Evolutionary conservation across 1,139 yeast species (phyloP).

Genomic region (Kluyveromyces marxianus): DNA sequence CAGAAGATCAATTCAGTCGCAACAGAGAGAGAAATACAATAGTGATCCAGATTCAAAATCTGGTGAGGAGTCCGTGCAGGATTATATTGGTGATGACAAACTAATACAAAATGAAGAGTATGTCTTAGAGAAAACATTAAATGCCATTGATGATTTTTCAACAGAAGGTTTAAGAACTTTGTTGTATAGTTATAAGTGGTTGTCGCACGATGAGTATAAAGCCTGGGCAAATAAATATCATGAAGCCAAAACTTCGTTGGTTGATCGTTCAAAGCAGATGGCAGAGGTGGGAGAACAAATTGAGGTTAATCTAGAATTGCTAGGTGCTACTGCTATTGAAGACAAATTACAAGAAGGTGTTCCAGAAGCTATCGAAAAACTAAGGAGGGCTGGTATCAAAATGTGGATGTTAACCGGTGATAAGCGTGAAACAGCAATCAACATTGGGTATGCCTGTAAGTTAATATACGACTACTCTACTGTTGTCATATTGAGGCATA

Average conservation of each 20-base stretch:
- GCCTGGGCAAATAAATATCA: slow-evolving; percentile 61
- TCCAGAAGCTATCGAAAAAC: slow-evolving; percentile 84
- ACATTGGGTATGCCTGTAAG: slow-evolving; percentile 91
- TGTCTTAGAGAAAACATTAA: slow-evolving; percentile 73
- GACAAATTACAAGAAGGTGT: slow-evolving; percentile 96
- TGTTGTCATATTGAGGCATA: slow-evolving; percentile 64
- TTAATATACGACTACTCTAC: slow-evolving; percentile 90
- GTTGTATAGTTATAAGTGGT: slow-evolving; percentile 71
- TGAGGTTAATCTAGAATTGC: slow-evolving; percentile 57
- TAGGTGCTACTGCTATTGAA: slow-evolving; percentile 96
- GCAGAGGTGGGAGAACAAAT: slow-evolving; percentile 67
- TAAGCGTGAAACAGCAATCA: slow-evolving; percentile 94
- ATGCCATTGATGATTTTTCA: slow-evolving; percentile 88
- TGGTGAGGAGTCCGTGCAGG: slow-evolving; percentile 12
- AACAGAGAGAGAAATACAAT: slow-evolving; percentile 48
- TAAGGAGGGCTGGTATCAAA: slow-evolving; percentile 87
- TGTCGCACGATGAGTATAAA: slow-evolving; percentile 51
- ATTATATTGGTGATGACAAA: slow-evolving; percentile 50
- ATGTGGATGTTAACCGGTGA: slow-evolving; percentile 99
- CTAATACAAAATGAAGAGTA: slow-evolving; percentile 68
- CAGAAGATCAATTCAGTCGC: slow-evolving; percentile 55
- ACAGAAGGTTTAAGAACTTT: slow-evolving; percentile 91
- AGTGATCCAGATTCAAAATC: slow-evolving; percentile 28
- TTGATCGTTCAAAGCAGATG: slow-evolving; percentile 56
- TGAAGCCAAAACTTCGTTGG: slow-evolving; percentile 70